Conservation (phyloP, 2,329 filamentous ascomycete species). For the Neoscytalidium dimidiatum region DNA sequence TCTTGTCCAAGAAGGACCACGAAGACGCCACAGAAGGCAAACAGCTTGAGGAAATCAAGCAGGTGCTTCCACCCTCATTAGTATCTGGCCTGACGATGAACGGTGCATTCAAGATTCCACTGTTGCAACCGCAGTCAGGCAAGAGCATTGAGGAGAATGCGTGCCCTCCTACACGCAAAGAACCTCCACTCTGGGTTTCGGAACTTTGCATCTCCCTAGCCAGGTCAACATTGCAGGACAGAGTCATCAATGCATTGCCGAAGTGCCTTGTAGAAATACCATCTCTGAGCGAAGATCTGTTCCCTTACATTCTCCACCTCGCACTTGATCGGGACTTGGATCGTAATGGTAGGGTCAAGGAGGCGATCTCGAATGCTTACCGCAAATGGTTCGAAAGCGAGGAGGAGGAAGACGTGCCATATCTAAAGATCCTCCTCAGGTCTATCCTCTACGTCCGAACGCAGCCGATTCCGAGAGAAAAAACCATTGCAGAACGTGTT, state of each 20-base stretch:
- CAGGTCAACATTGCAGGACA: constrained; percentile 56
- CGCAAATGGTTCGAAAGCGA: constrained; percentile 62
- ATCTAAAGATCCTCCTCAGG: constrained; percentile 73
- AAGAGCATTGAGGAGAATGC: constrained; percentile 27
- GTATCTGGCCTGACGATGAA: constrained; percentile 30
- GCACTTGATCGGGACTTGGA: constrained; percentile 71
- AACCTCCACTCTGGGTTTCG: constrained; percentile 58
- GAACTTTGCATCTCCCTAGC: constrained; percentile 61
- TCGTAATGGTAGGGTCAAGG: constrained; percentile 59
- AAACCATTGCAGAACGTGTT: constrained; percentile 74
- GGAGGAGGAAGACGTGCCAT: constrained; percentile 55
- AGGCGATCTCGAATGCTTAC: constrained; percentile 63
- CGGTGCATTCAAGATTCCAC: constrained; percentile 24
- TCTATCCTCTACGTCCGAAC: constrained; percentile 85
- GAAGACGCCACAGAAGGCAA: constrained; percentile 20
- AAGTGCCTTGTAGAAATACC: constrained; percentile 66
- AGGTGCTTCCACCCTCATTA: constrained; percentile 33
- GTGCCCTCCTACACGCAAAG: constrained; percentile 24
- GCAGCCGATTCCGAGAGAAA: constrained; percentile 72
- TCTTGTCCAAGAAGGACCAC: constrained; percentile 31
- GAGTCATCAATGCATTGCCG: constrained; percentile 68
- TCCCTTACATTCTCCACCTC: constrained; percentile 85
- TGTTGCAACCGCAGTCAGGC: background rate
- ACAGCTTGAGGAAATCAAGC: constrained; percentile 30
- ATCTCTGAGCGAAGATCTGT: constrained; percentile 70